Evolutionary conservation across 345 rosid species (phyloP), one percentile per base, ranked within the genome.

Genomic region (Geranium brycei): DNA sequence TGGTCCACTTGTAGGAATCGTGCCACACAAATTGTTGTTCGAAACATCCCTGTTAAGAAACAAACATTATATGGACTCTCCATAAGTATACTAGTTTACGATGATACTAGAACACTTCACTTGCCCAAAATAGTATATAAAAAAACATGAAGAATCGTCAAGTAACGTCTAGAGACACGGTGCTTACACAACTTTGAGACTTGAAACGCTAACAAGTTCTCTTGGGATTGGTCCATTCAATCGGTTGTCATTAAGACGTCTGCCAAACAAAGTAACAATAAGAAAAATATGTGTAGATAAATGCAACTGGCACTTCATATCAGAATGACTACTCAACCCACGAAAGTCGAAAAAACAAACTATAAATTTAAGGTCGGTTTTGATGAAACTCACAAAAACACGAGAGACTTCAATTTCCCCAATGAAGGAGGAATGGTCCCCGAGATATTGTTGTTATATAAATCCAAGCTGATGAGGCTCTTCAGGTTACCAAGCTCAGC

Each of bases 401-500:
- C 96, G 4, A 93, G 91, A 68, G 97, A 87, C 76, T 86, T 90
- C 76, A 90, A 59, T 66, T 86, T 86, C 61, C 95, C 96, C 62
- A 93, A 65, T 16, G 95, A 83, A 17, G 79, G 72, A 65, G 99
- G 99, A 66, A 93, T 71, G 31, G 68, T 72, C 66, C 99, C 99
- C 0, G 91, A 79, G 64, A 93, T 85, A 70, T 90, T 87, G 87
- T 93, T 93, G 83, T 79, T 85, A 75, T 93, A 93, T 58, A 93
- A 76, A 77, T 93, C 99, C 91, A 93, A 81, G 85, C 99, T 93
- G 71, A 93, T 82, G 60, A 93, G 99, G 51, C 76, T 82, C 86
- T 83, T 90, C 80, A 92, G 77, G 75, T 81, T 87, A 62, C 91
- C 95, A 35, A 92, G 84, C 80, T 92, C 96, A 12, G 72, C 14